Evolutionary conservation across 176 grass and related monocot genomes (phyloP).

Genomic region (Carex parvula): DNA sequence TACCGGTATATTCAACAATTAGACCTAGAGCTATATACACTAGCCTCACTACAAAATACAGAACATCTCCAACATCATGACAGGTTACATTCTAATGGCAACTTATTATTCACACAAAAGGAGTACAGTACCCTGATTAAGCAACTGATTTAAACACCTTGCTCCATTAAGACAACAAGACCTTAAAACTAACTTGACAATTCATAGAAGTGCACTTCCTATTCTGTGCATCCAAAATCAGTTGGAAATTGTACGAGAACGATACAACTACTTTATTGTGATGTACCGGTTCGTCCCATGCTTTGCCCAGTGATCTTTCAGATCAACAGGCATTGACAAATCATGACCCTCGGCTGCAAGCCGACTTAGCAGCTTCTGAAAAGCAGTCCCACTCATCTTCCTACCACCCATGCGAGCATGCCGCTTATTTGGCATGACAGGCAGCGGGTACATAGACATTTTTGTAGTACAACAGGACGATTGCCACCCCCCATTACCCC

Average conservation of each 20-base stretch:
- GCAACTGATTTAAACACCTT: not conserved
- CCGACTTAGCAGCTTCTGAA: slow-evolving; percentile 79
- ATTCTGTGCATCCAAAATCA: slow-evolving; percentile 18
- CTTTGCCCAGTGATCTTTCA: slow-evolving; percentile 92
- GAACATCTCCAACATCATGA: not conserved
- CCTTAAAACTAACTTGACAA: not conserved
- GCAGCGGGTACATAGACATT: slow-evolving; percentile 77
- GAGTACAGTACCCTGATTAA: slow-evolving; percentile 8
- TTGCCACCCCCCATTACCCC: slow-evolving; percentile 90
- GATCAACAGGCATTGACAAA: slow-evolving; percentile 60
- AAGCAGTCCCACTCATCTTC: slow-evolving; percentile 87
- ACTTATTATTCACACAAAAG: slow-evolving; percentile 22
- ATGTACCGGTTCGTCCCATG: slow-evolving; percentile 90
- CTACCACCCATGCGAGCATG: slow-evolving; percentile 78
- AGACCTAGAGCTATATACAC: slow-evolving; percentile 28
- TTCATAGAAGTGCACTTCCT: slow-evolving; percentile 16
- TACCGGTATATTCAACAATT: slow-evolving; percentile 2
- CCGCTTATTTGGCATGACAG: slow-evolving; percentile 83
- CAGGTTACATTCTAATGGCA: slow-evolving; percentile 18
- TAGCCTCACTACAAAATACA: slow-evolving; percentile 25
- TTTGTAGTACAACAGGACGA: slow-evolving; percentile 81
- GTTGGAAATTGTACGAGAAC: not conserved
- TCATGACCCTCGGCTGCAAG: slow-evolving; percentile 79
- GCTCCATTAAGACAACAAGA: not conserved
- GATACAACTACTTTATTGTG: slow-evolving; percentile 56